These are phyloP conservation scores for Tuber magnatum DNA, from an alignment of 495 filamentous ascomycete genomes.

Conservation along the genomic window DNA sequence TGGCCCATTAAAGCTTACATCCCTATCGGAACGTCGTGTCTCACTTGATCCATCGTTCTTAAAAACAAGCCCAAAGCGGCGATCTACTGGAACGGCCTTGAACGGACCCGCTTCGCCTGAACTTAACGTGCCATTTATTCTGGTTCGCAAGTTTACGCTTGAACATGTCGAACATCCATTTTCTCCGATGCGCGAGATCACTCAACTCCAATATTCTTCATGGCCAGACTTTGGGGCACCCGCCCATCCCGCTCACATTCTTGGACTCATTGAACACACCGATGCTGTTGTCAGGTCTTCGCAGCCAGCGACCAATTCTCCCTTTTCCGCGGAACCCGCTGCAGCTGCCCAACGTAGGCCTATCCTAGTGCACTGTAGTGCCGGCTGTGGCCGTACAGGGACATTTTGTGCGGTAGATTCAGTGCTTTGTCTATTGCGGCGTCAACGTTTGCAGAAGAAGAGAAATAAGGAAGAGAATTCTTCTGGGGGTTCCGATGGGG, in stretches of 20 bases:
- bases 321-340: conserved; percentile 42
- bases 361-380: conserved; percentile 88
- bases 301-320: conserved; percentile 28
- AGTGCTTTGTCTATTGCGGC: conserved; percentile 86
- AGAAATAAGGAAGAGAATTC: conserved; percentile 25
- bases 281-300: conserved; percentile 45
- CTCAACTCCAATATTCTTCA: conserved; percentile 83
- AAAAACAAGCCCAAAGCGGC: conserved; percentile 46
- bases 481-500: conserved; percentile 36
- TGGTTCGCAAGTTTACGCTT: conserved; percentile 80
- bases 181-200: conserved; percentile 81
- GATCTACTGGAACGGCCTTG: conserved; percentile 39
- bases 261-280: conserved; percentile 71
- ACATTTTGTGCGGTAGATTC: conserved; percentile 95
- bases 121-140: conserved; percentile 62
- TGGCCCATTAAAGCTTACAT: conserved; percentile 68
- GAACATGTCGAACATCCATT: conserved; percentile 72
- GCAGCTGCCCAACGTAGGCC: conserved; percentile 51
- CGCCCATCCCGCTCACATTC: conserved; percentile 75
- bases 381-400: conserved; percentile 89
- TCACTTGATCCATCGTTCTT: conserved; percentile 55
- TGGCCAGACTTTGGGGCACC: conserved; percentile 98
- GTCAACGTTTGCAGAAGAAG: conserved; percentile 52
- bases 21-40: conserved; percentile 70
- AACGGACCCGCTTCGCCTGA: conserved; percentile 35